Base-by-base conservation (phyloP, 2,329 filamentous ascomycete species). In the Alternaria sp. region DNA sequence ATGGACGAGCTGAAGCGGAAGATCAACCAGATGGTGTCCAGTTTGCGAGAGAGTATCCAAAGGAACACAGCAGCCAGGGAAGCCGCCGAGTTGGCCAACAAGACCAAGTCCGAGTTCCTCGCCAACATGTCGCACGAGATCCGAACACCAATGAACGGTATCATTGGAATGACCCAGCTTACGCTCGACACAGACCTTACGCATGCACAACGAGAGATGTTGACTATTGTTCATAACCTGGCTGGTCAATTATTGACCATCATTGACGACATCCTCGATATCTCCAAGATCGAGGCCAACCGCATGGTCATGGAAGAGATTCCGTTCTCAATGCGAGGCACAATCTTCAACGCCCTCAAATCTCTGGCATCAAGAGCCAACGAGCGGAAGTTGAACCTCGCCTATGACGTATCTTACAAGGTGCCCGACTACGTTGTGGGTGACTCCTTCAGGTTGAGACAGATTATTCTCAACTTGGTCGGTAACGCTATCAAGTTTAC, bases 81-180 rank as follows among this genome's bases (percentile, higher is more conserved):
- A 81, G 94, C 95, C 50, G 96, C 96, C 74, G 96, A 99, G 79
- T 84, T 97, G 78, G 96, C 96, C 67, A 98, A 97, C 84, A 95
- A 96, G 82, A 98, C 95, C 45, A 99, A 99, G 78, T 97, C 95
- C 10, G 96, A 98, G 77, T 99, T 99, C 84, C 84, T 99, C 63
- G 96, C 96, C 63, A 99, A 99, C 80, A 98, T 98, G 95, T 97
- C 93, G 49, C 95, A 98, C 86, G 95, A 98, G 81, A 98, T 98
- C 73, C 89, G 95, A 78, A 99, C 96, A 36, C 96, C 93, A 1
- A 97, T 97, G 89, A 97, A 97, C 83, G 94, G 94, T 73, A 97
- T 97, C 77, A 97, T 97, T 71, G 94, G 94, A 75, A 97, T 98
- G 95, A 97, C 94, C 3, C 94, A 97, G 80, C 85, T 99, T 59